phyloP scores from a whole-genome alignment of 176 grass and related monocot genomes.

The Juncus inflexus region DNA sequence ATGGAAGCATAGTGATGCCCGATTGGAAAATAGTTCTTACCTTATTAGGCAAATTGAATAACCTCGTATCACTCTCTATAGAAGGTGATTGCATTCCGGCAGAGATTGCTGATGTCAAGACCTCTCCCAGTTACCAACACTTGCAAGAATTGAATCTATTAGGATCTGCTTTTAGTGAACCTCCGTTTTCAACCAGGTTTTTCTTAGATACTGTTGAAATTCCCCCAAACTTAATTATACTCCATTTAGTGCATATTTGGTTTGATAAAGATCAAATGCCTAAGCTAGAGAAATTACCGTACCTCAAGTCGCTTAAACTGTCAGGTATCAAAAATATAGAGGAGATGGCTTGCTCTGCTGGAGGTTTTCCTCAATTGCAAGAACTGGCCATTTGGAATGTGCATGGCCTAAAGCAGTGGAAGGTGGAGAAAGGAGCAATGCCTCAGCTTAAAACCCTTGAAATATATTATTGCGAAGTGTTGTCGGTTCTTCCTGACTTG shows the following conservation, averaged over 20 bases:
- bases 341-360: too few relatives aligned
- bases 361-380: too few relatives aligned
- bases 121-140: too few relatives aligned
- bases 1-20: too few relatives aligned
- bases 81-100: too few relatives aligned
- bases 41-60: too few relatives aligned
- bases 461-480: neutral
- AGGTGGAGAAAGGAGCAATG: neutral
- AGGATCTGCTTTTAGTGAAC: neutral
- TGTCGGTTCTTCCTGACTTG: conserved; percentile 1
- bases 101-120: too few relatives aligned
- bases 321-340: neutral
- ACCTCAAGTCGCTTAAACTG: neutral
- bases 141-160: neutral
- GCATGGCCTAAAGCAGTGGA: too few relatives aligned
- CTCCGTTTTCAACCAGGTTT: neutral
- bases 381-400: too few relatives aligned
- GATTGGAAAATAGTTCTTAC: too few relatives aligned
- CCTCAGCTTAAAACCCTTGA: neutral
- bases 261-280: conserved; percentile 5
- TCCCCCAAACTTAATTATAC: neutral
- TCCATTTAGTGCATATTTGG: neutral
- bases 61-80: too few relatives aligned
- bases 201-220: neutral
- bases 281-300: neutral